These are phyloP conservation scores for Dothideomycetes sp. DNA, from an alignment of 2,329 filamentous ascomycete genomes.

Conservation along the genomic window DNA sequence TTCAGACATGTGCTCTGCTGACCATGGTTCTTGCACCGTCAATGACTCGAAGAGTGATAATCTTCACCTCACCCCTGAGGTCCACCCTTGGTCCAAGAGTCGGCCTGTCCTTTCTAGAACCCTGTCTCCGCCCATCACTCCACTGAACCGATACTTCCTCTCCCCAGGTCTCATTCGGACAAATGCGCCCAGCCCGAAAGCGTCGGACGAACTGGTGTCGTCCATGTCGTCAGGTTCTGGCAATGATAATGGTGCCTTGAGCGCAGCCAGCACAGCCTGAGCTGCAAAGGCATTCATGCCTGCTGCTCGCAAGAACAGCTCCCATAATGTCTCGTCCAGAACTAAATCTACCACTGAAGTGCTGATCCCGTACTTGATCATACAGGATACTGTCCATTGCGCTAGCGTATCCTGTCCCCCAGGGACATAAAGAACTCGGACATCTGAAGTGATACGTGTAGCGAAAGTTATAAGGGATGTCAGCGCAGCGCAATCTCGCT, in stretches of 20 bases:
- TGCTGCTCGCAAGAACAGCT: slow-evolving; percentile 52
- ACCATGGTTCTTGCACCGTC: too few species aligned
- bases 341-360: slow-evolving; percentile 20
- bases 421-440: slow-evolving; percentile 26
- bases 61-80: too few species aligned
- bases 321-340: slow-evolving; percentile 52
- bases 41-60: too few species aligned
- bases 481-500: slow-evolving; percentile 21
- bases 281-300: slow-evolving; percentile 65
- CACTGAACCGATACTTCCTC: slow-evolving; percentile 39
- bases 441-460: slow-evolving; percentile 24
- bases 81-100: slow-evolving; percentile 43
- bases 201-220: slow-evolving; percentile 10
- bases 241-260: slow-evolving; percentile 22
- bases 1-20: too few species aligned
- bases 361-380: slow-evolving; percentile 15
- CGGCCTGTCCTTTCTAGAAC: slow-evolving; percentile 42
- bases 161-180: slow-evolving; percentile 44
- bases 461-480: slow-evolving; percentile 33
- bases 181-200: slow-evolving; percentile 42
- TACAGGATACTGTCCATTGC: slow-evolving; percentile 25
- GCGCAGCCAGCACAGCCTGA: slow-evolving; percentile 46
- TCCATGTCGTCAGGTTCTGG: not conserved
- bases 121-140: slow-evolving; percentile 41
- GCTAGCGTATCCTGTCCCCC: slow-evolving; percentile 31